Percentiles rank a stretch among this genome's conserved stretches.
Conservation (phyloP, 352 stramenopile genomes). For the Pythium periplocum region DNA sequence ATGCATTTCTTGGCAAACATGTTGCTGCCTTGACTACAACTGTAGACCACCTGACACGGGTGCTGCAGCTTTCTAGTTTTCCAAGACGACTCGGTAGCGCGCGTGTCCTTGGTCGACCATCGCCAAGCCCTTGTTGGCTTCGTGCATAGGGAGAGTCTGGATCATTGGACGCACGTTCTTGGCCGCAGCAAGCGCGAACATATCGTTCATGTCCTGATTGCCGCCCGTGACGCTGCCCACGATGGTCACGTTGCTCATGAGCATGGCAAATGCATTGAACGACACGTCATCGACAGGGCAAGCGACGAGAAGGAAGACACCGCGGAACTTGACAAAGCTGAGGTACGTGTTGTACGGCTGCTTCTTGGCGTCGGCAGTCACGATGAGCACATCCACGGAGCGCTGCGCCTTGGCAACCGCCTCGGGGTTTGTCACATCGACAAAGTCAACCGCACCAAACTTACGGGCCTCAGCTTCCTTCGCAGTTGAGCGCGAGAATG, state of each 20-base stretch:
- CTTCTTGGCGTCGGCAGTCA: constrained; percentile 57
- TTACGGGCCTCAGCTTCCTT: constrained; percentile 6
- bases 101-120: too few relatives aligned
- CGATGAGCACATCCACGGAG: constrained; percentile 64
- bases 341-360: constrained; percentile 44
- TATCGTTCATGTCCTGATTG: constrained; percentile 39
- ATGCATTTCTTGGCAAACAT: too few relatives aligned
- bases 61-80: too few relatives aligned
- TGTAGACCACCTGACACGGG: too few relatives aligned
- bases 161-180: constrained; percentile 34
- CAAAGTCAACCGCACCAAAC: constrained; percentile 3
- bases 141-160: constrained; percentile 14
- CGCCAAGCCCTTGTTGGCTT: constrained; percentile 8
- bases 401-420: constrained; percentile 18
- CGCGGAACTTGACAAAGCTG: not conserved
- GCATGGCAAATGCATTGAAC: not conserved
- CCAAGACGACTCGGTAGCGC: too few relatives aligned
- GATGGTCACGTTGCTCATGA: not conserved
- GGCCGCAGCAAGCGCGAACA: constrained; percentile 60
- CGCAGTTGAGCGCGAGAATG: constrained; percentile 26
- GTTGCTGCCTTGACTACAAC: too few relatives aligned
- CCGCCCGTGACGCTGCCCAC: too few relatives aligned
- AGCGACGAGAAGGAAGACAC: not conserved
- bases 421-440: constrained; percentile 13
- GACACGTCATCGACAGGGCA: not conserved